phyloP scores from a whole-genome alignment of 768 basidiomycete species.

The Saitozyma sp. region DNA sequence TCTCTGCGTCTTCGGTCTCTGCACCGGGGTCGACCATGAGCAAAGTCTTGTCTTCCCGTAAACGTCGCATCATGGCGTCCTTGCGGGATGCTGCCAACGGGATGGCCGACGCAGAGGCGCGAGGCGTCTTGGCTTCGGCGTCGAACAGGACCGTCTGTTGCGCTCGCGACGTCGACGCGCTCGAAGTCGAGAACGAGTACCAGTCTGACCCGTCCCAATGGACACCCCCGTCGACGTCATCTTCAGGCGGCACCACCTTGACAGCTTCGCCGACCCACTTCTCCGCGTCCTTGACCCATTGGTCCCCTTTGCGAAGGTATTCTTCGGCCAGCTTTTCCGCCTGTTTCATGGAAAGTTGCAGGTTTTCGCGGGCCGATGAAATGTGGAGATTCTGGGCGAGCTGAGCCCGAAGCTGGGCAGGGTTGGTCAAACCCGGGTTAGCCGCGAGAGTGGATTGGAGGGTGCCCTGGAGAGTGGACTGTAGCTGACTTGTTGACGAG shows the following conservation, averaged over 20 bases:
- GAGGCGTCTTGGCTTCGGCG: slow-evolving; percentile 49
- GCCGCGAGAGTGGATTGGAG: slow-evolving; percentile 31
- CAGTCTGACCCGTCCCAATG: slow-evolving; percentile 85
- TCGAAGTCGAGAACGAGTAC: slow-evolving; percentile 67
- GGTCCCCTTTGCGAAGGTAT: slow-evolving; percentile 66
- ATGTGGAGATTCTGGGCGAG: slow-evolving; percentile 40
- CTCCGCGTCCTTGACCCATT: slow-evolving; percentile 56
- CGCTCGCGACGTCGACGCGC: slow-evolving; percentile 41
- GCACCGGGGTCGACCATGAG: slow-evolving; percentile 72
- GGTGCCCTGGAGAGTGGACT: slow-evolving; percentile 33
- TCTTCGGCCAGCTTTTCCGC: slow-evolving; percentile 67
- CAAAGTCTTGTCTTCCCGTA: slow-evolving; percentile 73
- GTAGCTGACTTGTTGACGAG: slow-evolving; percentile 34
- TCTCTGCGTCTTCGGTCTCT: slow-evolving; percentile 56
- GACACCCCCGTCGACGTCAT: slow-evolving; percentile 52
- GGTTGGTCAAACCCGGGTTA: slow-evolving; percentile 35
- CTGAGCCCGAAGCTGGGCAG: slow-evolving; percentile 28
- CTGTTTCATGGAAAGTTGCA: slow-evolving; percentile 58
- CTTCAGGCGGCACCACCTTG: slow-evolving; percentile 84
- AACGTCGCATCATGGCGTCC: slow-evolving; percentile 69
- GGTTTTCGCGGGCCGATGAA: slow-evolving; percentile 66
- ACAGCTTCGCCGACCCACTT: slow-evolving; percentile 77
- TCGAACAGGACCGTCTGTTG: slow-evolving; percentile 17
- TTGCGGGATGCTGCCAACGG: slow-evolving; percentile 59
- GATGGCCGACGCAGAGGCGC: slow-evolving; percentile 37